phyloP scores from a whole-genome alignment of 495 filamentous ascomycete species.

The Tuber indicum region DNA sequence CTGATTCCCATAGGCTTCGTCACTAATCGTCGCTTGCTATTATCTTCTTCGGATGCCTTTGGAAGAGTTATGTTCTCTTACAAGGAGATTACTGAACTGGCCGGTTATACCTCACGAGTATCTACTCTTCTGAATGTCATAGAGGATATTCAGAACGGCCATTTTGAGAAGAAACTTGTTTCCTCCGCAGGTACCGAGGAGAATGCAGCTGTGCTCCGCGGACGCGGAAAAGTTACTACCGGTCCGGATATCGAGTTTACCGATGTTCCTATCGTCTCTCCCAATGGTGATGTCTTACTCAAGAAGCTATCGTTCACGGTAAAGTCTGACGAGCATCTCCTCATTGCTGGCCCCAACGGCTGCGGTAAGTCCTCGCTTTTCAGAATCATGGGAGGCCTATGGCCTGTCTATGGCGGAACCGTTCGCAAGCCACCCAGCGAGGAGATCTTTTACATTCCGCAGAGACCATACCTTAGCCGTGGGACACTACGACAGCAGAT shows the following conservation, averaged over 20 bases:
- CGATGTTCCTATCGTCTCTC: constrained; percentile 92
- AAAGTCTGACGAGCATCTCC: constrained; percentile 74
- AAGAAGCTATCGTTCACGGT: constrained; percentile 78
- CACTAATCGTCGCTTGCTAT: constrained; percentile 82
- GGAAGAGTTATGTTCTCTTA: constrained; percentile 97
- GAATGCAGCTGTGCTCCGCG: constrained; percentile 70
- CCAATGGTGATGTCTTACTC: constrained; percentile 89
- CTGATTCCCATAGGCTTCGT: constrained; percentile 58
- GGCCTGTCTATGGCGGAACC: constrained; percentile 95
- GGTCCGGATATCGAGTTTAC: constrained; percentile 78
- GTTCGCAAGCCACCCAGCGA: constrained; percentile 82
- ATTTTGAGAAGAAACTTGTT: constrained; percentile 92
- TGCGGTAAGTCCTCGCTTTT: constrained; percentile 96
- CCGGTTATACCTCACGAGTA: constrained; percentile 89
- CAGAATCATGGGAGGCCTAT: constrained; percentile 89
- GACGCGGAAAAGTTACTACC: constrained; percentile 69
- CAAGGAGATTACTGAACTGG: constrained; percentile 90
- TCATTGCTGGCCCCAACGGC: constrained; percentile 94
- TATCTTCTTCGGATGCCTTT: constrained; percentile 90
- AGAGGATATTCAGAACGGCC: constrained; percentile 80
- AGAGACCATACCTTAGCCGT: constrained; percentile 84
- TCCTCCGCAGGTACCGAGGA: constrained; percentile 73
- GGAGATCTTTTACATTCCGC: constrained; percentile 97
- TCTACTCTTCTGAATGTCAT: constrained; percentile 85
- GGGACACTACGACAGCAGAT: constrained; percentile 90